Conservation (phyloP, 2,329 filamentous ascomycete species). For the Claviceps pazoutovae region DNA sequence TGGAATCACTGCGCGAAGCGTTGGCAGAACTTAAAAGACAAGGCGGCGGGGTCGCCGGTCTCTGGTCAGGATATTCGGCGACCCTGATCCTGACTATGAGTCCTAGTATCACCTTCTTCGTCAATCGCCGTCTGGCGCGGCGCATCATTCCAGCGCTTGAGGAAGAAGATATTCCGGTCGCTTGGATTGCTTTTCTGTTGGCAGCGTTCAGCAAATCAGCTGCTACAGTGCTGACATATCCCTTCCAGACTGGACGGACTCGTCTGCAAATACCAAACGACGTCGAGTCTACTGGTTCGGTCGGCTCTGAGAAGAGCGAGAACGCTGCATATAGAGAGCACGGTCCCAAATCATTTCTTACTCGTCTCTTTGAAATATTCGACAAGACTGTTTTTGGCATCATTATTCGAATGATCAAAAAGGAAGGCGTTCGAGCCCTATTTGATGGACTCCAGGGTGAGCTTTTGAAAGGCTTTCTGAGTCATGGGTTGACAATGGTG, state of each 20-base stretch:
- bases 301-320: conserved; percentile 5
- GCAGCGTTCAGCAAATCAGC: conserved; percentile 68
- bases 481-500: conserved; percentile 76
- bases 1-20: conserved; percentile 39
- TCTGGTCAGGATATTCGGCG: conserved; percentile 83
- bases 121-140: conserved; percentile 59
- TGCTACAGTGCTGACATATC: conserved; percentile 68
- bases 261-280: conserved; percentile 50
- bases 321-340: conserved; percentile 1
- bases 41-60: conserved; percentile 59
- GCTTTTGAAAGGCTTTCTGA: conserved; percentile 70
- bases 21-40: conserved; percentile 42
- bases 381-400: conserved; percentile 46
- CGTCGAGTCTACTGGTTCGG: conserved; percentile 7
- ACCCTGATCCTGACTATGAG: conserved; percentile 70
- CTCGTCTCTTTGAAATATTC: conserved; percentile 11
- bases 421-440: conserved; percentile 53
- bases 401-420: conserved; percentile 41
- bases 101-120: conserved; percentile 71
- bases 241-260: conserved; percentile 74
- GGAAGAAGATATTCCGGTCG: conserved; percentile 24
- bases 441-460: conserved; percentile 68
- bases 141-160: conserved; percentile 37
- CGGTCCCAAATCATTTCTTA: conserved; percentile 2
- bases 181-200: conserved; percentile 30